phyloP scores from a whole-genome alignment of 2,329 filamentous ascomycete species.

The Aspergillus nomiae region DNA sequence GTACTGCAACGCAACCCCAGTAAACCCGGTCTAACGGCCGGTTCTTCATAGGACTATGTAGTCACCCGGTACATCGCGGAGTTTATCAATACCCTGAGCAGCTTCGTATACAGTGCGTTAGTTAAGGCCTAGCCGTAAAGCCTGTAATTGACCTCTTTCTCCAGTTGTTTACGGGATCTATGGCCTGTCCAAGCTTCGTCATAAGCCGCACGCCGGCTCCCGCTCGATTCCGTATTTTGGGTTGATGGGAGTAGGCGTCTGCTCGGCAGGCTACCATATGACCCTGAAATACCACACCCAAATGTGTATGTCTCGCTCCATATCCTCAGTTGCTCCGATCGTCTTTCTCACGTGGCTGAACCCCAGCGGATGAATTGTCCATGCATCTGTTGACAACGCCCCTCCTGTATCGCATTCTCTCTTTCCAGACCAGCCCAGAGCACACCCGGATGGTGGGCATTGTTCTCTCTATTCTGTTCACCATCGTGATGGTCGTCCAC shows the following conservation, averaged over 20 bases:
- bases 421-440: slow-evolving; percentile 30
- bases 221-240: slow-evolving; percentile 42
- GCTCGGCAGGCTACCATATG: slow-evolving; percentile 34
- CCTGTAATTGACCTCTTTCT: neutral
- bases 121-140: neutral
- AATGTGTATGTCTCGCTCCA: slow-evolving; percentile 27
- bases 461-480: slow-evolving; percentile 23
- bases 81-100: slow-evolving; percentile 50
- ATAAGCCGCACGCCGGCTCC: slow-evolving; percentile 23
- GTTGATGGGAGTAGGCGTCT: slow-evolving; percentile 37
- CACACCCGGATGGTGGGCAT: slow-evolving; percentile 26
- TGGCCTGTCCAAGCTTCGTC: slow-evolving; percentile 33
- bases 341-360: neutral
- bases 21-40: neutral
- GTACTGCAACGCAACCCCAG: neutral
- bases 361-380: slow-evolving; percentile 41
- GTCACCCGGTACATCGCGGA: slow-evolving; percentile 48
- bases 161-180: slow-evolving; percentile 44
- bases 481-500: slow-evolving; percentile 43
- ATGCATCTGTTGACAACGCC: slow-evolving; percentile 49
- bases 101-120: slow-evolving; percentile 37
- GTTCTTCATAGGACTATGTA: slow-evolving; percentile 36
- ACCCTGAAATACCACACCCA: slow-evolving; percentile 37
- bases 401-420: slow-evolving; percentile 45
- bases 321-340: neutral